Conservation (phyloP, 495 filamentous ascomycete species). For the Aspergillus egyptiacus region DNA sequence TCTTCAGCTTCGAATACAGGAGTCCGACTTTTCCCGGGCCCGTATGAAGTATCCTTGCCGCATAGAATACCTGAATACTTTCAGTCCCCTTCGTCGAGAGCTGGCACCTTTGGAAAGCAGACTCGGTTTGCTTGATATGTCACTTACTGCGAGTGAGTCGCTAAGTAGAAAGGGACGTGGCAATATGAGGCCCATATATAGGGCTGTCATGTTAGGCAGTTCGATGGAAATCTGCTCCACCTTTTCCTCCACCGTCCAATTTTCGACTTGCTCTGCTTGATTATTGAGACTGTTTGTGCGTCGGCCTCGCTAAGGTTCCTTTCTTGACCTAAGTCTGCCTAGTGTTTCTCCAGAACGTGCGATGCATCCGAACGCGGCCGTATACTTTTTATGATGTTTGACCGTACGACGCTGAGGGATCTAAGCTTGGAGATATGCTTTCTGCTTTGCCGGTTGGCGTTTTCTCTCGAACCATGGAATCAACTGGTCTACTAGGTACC, state of each 20-base stretch:
- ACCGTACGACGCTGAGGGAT: no score
- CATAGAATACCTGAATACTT: not conserved
- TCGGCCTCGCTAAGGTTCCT: slow-evolving; percentile 9
- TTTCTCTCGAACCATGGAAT: slow-evolving; percentile 19
- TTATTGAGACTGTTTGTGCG: slow-evolving; percentile 3
- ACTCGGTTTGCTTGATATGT: not conserved
- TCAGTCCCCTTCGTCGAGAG: not conserved
- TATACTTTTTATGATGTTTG: no score
- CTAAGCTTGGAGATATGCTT: no score
- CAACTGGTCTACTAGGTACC: not conserved
- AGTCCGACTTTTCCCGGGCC: slow-evolving; percentile 1
- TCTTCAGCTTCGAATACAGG: no score
- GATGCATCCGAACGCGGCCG: no score
- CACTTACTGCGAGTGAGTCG: no score
- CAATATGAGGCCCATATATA: slow-evolving; percentile 4
- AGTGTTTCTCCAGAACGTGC: no score
- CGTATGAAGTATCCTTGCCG: not conserved
- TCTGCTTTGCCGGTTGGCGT: no score
- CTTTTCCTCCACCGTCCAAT: not conserved
- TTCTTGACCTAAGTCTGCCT: slow-evolving; percentile 9
- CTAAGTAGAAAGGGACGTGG: not conserved
- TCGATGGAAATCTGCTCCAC: not conserved
- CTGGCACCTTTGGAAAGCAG: no score
- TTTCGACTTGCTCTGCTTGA: not conserved
- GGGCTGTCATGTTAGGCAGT: no score